Base-by-base conservation (phyloP, 2,329 filamentous ascomycete genomes). In the Aspergillus latus region DNA sequence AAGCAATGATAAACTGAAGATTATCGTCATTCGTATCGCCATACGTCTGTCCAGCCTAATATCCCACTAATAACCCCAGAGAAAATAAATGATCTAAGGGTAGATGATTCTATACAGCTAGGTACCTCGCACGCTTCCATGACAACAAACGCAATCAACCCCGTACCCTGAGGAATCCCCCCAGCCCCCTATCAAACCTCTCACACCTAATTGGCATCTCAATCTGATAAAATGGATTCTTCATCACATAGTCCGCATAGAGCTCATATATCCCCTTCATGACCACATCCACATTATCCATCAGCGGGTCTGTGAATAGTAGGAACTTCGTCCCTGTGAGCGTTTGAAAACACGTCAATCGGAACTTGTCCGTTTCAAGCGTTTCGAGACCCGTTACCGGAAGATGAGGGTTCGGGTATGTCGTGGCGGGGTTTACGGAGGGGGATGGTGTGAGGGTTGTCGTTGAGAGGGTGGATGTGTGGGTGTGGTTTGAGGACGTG, bases 191-290 rank as follows among this genome's bases (percentile, higher is more conserved):
- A 73, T 99, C 94, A 78, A 97, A 99, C 66, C 91, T 89, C 70
- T 97, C 94, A 76, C 94, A 96, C 59, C 94, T 83, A 52, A 99
- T 86, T 5, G 94, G 94, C 92, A 97, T 99, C 78, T 99, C 94
- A 56, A 96, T 81, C 69, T 94, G 92, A 77, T 97, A 97, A 71
- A 99, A 99, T 1, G 94, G 94, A 74, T 99, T 99, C 82, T 97
- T 99, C 91, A 97, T 97, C 65, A 99, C 94, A 72, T 90, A 97
- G 75, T 99, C 94, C 49, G 90, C 84, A 78, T 97, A 99, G 51
- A 97, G 78, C 73, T 97, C 94, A 73, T 99, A 97, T 66, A 97
- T 88, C 73, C 86, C 88, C 70, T 86, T 83, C 65, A 96, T 87
- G 44, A 93, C 88, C 10, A 85, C 82, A 66, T 97, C 94, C 39